Conservation (phyloP, 2,329 filamentous ascomycete genomes). For the Fusarium oligoseptatum region DNA sequence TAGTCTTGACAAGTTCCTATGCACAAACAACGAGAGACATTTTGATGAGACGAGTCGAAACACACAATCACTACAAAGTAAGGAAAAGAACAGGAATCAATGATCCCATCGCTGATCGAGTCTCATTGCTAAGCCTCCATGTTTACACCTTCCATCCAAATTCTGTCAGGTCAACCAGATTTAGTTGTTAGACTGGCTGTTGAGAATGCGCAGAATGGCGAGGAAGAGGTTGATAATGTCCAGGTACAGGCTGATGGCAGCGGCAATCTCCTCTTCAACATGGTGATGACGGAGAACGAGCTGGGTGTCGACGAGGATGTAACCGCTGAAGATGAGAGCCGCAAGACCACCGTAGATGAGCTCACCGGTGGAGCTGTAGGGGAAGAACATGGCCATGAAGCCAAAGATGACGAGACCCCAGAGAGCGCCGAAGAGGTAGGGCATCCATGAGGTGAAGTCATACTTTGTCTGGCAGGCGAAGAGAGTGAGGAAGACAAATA, state of each 20-base stretch:
- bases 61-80: slow-evolving; percentile 11
- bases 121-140: neutral
- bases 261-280: slow-evolving; percentile 97
- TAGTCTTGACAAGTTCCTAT: neutral
- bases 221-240: slow-evolving; percentile 98
- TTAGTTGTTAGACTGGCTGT: slow-evolving; percentile 94
- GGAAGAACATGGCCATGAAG: slow-evolving; percentile 93
- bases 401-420: slow-evolving; percentile 94
- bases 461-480: slow-evolving; percentile 99
- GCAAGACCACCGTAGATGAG: slow-evolving; percentile 85
- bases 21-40: slow-evolving; percentile 14
- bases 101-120: neutral
- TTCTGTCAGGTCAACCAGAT: slow-evolving; percentile 2
- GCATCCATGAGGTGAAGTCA: slow-evolving; percentile 97
- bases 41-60: slow-evolving; percentile 1
- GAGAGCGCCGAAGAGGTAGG: slow-evolving; percentile 90
- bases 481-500: slow-evolving; percentile 82
- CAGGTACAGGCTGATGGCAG: slow-evolving; percentile 93
- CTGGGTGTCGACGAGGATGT: slow-evolving; percentile 97
- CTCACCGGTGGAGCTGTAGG: slow-evolving; percentile 83
- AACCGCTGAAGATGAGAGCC: slow-evolving; percentile 91
- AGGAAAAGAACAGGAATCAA: neutral
- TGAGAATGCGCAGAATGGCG: slow-evolving; percentile 93
- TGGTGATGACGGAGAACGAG: slow-evolving; percentile 95
- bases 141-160: neutral